Evolutionary conservation across 108 stramenopile genomes (phyloP), one percentile per base, ranked within the genome.

Genomic region (Fragilariopsis cylindrus): DNA sequence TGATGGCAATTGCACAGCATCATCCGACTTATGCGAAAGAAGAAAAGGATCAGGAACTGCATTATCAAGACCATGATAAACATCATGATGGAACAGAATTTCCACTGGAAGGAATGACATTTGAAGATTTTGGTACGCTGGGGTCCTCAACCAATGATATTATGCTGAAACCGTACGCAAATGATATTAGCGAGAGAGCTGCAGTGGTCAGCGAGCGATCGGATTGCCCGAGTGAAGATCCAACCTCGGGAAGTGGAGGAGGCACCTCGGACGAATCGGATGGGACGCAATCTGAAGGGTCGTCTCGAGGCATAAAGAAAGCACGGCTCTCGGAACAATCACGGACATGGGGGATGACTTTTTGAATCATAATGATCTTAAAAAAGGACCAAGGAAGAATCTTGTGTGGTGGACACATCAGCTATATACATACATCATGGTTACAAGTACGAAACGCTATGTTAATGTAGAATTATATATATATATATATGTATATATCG

Each of bases 261-360:
- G 67, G 41, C 7, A 40, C 8, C 4, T 57, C 48, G 43, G 50
- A 69, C 57, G 75, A 76, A 8, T 76, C 75, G 4, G 67, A 69
- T 60, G 75, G 68, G 3, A 48, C 75, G 11, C 41, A 69, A 60
- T 68, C 67, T 19, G 65, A 65, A 46, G 43, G 43, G 5, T 65
- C 65, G 16, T 47, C 43, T 65, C 65, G 65, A 15, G 15, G 12
- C 15, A 53, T n/a, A 53, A 53, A 53, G 52, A 53, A n/a, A 53
- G 52, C 30, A 30, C 30, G 30, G 30, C 30, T 30, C 2, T 30
- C 30, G 21, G 21, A 30, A 30, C 21, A 30, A 30, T 30, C 30
- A 30, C 30, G 30, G 30, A 30, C 30, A 30, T 30, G 30, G 30
- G 30, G 30, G 30, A 30, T 30, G 30, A 30, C 30, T 30, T 30